Conservation (phyloP, 345 rosid genomes). For the Acer negundo region DNA sequence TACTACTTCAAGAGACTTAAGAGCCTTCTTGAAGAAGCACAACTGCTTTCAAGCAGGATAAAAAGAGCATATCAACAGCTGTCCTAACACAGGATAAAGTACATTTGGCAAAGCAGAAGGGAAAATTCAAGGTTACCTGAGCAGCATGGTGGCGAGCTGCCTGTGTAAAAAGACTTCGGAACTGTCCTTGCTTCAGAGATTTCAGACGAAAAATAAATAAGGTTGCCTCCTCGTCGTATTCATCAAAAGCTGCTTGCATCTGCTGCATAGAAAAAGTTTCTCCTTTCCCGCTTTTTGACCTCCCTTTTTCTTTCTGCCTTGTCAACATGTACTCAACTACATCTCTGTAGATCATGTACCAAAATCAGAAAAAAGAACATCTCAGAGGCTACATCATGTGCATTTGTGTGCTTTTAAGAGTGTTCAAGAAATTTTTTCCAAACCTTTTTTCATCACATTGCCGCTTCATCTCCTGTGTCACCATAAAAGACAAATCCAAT, state of each 20-base stretch:
- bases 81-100: not conserved
- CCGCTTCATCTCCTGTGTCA: conserved; percentile 92
- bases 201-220: conserved; percentile 85
- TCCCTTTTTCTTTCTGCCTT: conserved; percentile 72
- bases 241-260: conserved; percentile 73
- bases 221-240: conserved; percentile 87
- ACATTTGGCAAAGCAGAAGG: conserved; percentile 3
- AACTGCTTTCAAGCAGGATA: conserved; percentile 51
- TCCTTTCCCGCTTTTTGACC: conserved; percentile 73
- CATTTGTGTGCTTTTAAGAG: not conserved
- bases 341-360: conserved; percentile 50
- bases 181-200: conserved; percentile 94
- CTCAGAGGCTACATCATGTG: conserved; percentile 7
- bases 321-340: conserved; percentile 63
- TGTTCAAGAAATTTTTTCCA: conserved; percentile 10
- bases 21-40: conserved; percentile 80
- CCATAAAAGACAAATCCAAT: conserved; percentile 1
- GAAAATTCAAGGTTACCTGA: conserved; percentile 63
- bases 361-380: conserved; percentile 17
- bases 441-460: conserved; percentile 97
- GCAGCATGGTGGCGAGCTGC: conserved; percentile 99
- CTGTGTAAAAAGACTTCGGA: conserved; percentile 95
- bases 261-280: conserved; percentile 67
- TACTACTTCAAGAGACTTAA: conserved; percentile 75
- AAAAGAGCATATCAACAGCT: conserved; percentile 10